These are phyloP conservation scores for Aspergillus sp. DNA, from an alignment of 2,329 filamentous ascomycete genomes.

Conservation along the genomic window DNA sequence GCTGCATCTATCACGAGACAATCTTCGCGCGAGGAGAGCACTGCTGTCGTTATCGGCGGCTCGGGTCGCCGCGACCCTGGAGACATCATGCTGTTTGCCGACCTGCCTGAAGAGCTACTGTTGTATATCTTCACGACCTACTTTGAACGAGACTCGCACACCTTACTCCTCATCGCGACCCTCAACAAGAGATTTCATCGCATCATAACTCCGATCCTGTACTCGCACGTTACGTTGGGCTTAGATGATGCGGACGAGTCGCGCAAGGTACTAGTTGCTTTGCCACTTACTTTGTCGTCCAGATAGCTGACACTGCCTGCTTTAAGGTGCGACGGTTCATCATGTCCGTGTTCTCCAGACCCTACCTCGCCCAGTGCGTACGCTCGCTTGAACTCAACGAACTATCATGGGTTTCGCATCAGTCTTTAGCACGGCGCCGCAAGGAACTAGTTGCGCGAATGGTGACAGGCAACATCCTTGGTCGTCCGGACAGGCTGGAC, in stretches of 20 bases:
- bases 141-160: neutral
- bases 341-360: conserved; percentile 7
- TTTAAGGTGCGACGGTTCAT: conserved; percentile 7
- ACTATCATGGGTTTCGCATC: conserved; percentile 1
- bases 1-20: neutral
- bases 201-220: conserved; percentile 1
- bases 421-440: neutral
- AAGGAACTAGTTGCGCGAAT: neutral
- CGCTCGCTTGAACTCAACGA: conserved; percentile 7
- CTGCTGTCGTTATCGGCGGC: neutral
- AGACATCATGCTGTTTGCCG: conserved; percentile 7
- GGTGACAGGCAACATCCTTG: neutral
- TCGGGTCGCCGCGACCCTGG: neutral
- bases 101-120: conserved; percentile 9
- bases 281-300: neutral
- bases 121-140: neutral
- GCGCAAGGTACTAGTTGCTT: conserved; percentile 1
- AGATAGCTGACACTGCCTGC: neutral
- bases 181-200: conserved; percentile 4
- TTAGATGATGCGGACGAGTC: conserved; percentile 1
- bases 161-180: neutral
- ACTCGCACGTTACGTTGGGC: conserved; percentile 6
- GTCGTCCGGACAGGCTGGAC: conserved; percentile 1
- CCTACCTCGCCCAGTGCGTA: conserved; percentile 3
- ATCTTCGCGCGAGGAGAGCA: neutral